Base-by-base conservation (phyloP, 2,329 filamentous ascomycete species). In the Verticillium dahliae region DNA sequence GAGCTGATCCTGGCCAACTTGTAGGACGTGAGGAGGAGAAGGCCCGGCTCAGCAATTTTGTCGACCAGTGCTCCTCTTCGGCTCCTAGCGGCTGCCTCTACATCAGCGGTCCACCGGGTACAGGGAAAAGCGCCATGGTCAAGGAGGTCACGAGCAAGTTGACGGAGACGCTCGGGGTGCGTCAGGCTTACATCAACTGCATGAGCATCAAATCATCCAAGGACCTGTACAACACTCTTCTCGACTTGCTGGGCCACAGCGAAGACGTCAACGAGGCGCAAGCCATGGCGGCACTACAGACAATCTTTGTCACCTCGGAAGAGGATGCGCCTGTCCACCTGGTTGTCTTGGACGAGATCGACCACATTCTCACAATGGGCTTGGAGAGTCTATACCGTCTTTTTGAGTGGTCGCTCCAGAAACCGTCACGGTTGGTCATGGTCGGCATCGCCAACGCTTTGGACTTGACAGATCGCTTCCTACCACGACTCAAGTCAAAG, bases 381-480 rank as follows among this genome's bases (percentile, higher is more conserved):
- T 80, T 95, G 62, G 92, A 96, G 67, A 89, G 95, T 60, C 80
- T 99, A 14, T 97, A 98, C 76, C 90, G 87, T 64, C 81, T 99
- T n/a, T 97, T 99, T 68, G 93, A 97, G 72, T 98, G 94, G 93
- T 96, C 95, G 1, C 80, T 99, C 69, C 86, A 91, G 65, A 87
- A 87, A 65, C 85, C 85, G 1, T 97, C 95, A 0, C 86, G 85
- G 22, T 86, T 99, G 5, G 80, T 95, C 39, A 80, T 99, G 18
- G 85, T 99, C 58, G 95, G 95, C 57, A 97, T 99, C 70, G 95
- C 95, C 68, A 99, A 99, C 70, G 95, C 95, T 4, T 81, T 99
- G 60, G 95, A 99, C 72, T 80, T 99, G 61, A 99, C 95, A 0
- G 95, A 98, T 72, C 90, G 95, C 10, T 97, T 97, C 68, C 82